Percentiles rank a stretch among this genome's conserved stretches.
Evolutionary conservation across 2,329 filamentous ascomycete species (phyloP).

Genomic region (Sporothrix brunneoviolacea): DNA sequence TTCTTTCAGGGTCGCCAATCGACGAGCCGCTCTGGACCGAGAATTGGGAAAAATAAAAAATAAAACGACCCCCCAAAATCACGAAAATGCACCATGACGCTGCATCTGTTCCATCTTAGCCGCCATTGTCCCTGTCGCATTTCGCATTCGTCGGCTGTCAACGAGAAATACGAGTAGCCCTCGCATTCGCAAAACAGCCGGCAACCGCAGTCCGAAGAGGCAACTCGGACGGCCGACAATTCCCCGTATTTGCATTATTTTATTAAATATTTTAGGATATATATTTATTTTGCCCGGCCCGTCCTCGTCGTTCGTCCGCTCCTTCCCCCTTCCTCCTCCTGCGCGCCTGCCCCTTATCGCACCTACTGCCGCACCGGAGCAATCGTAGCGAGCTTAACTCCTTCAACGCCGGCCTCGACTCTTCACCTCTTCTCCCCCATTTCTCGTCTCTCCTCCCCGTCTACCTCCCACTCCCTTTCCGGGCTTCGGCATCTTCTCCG

Average conservation of each 20-base stretch:
- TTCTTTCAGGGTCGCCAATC: neutral
- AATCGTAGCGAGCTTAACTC: slow-evolving; percentile 7
- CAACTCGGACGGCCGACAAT: neutral
- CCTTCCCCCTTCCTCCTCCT: neutral
- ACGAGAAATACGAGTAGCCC: no score
- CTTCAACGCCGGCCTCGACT: neutral
- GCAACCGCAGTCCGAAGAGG: no score
- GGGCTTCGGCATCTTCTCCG: slow-evolving; percentile 2
- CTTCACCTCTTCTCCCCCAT: neutral
- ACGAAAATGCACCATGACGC: slow-evolving; percentile 3
- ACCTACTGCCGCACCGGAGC: slow-evolving; percentile 5
- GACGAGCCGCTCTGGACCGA: neutral
- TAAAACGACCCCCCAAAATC: neutral
- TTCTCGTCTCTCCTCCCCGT: neutral
- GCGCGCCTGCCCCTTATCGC: neutral
- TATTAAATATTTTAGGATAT: neutral
- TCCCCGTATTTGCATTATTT: neutral
- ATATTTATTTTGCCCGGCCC: no score
- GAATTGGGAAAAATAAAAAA: neutral
- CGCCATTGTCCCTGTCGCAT: slow-evolving; percentile 4
- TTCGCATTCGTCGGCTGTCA: no score
- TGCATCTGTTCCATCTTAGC: neutral
- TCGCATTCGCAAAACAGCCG: no score
- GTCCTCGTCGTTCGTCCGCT: no score
- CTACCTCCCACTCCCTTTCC: neutral